Evolutionary conservation across 257 asterid genomes (phyloP).

Genomic region (Gentiana straminea): DNA sequence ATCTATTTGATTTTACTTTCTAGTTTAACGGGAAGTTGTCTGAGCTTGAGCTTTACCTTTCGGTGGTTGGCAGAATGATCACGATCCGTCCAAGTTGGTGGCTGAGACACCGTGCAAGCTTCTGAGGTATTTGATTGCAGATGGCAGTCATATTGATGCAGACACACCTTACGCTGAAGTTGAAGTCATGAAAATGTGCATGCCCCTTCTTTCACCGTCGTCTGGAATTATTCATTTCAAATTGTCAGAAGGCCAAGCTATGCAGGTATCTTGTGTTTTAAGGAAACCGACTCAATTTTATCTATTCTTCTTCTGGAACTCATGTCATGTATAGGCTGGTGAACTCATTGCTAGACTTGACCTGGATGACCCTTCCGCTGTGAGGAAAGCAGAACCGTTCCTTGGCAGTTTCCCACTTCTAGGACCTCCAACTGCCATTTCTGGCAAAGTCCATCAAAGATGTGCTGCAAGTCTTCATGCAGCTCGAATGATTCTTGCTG

Average conservation of each 20-base stretch:
- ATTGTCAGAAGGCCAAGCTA: slow-evolving; percentile 98
- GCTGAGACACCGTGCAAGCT: slow-evolving; percentile 99
- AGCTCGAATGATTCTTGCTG: slow-evolving; percentile 96
- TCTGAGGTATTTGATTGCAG: slow-evolving; percentile 28
- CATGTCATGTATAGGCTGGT: slow-evolving; percentile 53
- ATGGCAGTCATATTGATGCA: slow-evolving; percentile 87
- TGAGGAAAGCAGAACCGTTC: slow-evolving; percentile 94
- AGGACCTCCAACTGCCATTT: slow-evolving; percentile 94
- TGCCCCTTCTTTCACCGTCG: slow-evolving; percentile 99
- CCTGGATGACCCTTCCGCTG: slow-evolving; percentile 97
- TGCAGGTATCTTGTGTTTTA: slow-evolving; percentile 65
- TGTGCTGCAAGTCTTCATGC: slow-evolving; percentile 97
- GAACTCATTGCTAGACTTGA: slow-evolving; percentile 96
- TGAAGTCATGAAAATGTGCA: slow-evolving; percentile 99
- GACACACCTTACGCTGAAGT: slow-evolving; percentile 95
- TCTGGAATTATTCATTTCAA: slow-evolving; percentile 73
- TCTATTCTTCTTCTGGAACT: slow-evolving; percentile 4
- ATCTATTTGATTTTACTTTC: slow-evolving; percentile 5
- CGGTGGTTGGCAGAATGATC: slow-evolving; percentile 66
- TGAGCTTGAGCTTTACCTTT: slow-evolving; percentile 12
- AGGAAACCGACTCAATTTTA: background rate
- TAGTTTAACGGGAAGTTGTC: slow-evolving; percentile 6
- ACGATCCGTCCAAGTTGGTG: slow-evolving; percentile 90
- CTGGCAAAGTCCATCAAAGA: slow-evolving; percentile 94
- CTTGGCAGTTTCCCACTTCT: slow-evolving; percentile 80